Evolutionary conservation across 23 red algal genomes (phyloP), one percentile per base, ranked within the genome.

Genomic region (Pyropia haitanensis): DNA sequence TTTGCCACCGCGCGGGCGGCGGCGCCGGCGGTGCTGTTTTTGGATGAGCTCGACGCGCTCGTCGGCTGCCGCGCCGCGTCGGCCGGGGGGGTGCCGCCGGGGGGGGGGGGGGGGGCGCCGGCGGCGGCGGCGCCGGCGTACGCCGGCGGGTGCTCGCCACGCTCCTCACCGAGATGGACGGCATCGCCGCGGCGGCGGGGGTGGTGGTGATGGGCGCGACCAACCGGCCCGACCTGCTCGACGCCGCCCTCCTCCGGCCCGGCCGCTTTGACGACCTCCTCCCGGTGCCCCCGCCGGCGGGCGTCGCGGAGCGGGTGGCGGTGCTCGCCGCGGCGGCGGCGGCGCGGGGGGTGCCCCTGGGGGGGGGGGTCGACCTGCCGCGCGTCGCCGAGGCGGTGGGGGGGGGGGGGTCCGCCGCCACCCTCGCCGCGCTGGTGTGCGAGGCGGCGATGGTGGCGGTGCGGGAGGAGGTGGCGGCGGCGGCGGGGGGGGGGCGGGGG

Each of bases 241-340:
- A 95, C 54, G 81, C 78, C 61, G 90, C 90, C 19, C 69, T 95
- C 31, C 54, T 95, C 30, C 33, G 90, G 24, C 90, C 90, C 9
- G 90, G 90, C n/a, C 49, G 90, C 17, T 95, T 95, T 81, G 90
- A 95, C 71, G 82, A 95, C 27, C 80, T 95, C 15, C 39, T 95
- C 21, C 14, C 72, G 15, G 80, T 95, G 13, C 53, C 18, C 3
- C 21, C 79, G 1, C 80, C 80, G 0, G 39, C 39, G 10, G 29
- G 66, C 53, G 80, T 50, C 22, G 18, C 20, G 0, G 72, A 53
- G 27, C 44, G 88, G 19, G 26, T 80, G 39, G 18, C 63, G 27
- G 79, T 94, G 19, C 39, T 94, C 9, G 18, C 25, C 3, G 71
- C 74, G 5, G 58, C 60, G 49, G 67, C 50, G 27, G 34, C 28